Evolutionary conservation across 1,284 basidiomycete species (phyloP).

Genomic region (Entoloma clypeatum): DNA sequence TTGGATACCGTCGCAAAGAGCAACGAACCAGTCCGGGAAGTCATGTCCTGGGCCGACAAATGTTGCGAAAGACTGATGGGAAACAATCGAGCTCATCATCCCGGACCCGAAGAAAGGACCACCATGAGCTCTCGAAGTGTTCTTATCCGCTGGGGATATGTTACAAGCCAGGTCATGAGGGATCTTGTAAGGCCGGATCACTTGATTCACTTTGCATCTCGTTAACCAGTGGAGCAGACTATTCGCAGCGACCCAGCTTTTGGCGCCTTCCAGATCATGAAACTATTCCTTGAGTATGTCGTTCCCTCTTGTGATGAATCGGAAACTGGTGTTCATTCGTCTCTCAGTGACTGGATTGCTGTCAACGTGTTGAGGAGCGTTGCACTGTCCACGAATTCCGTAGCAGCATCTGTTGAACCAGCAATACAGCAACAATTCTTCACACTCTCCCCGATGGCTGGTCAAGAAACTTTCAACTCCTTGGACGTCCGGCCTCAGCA

Average conservation of each 20-base stretch:
- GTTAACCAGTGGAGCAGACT: slow-evolving; percentile 44
- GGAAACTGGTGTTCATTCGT: slow-evolving; percentile 20
- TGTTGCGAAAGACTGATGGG: slow-evolving; percentile 82
- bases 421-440: slow-evolving; percentile 85
- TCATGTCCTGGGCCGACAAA: slow-evolving; percentile 87
- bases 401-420: slow-evolving; percentile 84
- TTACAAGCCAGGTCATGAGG: slow-evolving; percentile 86
- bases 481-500: slow-evolving; percentile 53
- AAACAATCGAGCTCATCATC: slow-evolving; percentile 45
- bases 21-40: slow-evolving; percentile 77
- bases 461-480: slow-evolving; percentile 65
- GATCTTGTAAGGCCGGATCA: slow-evolving; percentile 58
- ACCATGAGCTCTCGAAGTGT: slow-evolving; percentile 84
- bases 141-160: slow-evolving; percentile 86
- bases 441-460: slow-evolving; percentile 75
- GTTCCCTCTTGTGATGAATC: slow-evolving; percentile 15
- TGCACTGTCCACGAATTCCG: slow-evolving; percentile 82
- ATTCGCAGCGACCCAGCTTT: slow-evolving; percentile 87
- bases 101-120: slow-evolving; percentile 60
- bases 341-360: slow-evolving; percentile 78
- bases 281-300: slow-evolving; percentile 84
- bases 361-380: slow-evolving; percentile 82
- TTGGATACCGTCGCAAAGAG: slow-evolving; percentile 70
- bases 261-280: slow-evolving; percentile 86
- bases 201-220: not conserved